A percentile compares a stretch with the other conserved stretches of the same genome.
Evolutionary conservation across 1,284 basidiomycete species (phyloP).

Genomic region (Rhodotorula sp.): DNA sequence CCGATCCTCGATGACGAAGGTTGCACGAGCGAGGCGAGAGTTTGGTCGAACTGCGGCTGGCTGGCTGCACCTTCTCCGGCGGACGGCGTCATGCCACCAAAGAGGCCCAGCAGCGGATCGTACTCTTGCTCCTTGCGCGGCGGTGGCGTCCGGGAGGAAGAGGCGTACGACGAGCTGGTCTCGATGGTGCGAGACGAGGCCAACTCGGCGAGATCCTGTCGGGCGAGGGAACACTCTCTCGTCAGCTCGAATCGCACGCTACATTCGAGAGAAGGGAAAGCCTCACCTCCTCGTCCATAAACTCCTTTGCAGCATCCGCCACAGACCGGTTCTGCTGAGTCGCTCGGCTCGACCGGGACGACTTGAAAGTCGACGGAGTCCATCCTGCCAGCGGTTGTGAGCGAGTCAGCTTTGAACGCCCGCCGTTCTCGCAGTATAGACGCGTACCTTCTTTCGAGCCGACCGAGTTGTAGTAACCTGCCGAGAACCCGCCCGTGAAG

Average conservation of each 20-base stretch:
- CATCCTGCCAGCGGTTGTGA: constrained; percentile 63
- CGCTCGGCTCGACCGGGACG: constrained; percentile 68
- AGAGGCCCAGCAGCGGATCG: constrained; percentile 52
- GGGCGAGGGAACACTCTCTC: too few species aligned
- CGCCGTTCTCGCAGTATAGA: background rate
- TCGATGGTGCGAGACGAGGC: constrained; percentile 37
- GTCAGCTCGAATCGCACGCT: background rate
- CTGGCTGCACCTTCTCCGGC: constrained; percentile 60
- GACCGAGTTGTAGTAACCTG: constrained; percentile 94
- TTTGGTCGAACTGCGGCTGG: constrained; percentile 44
- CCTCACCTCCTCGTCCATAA: constrained; percentile 91
- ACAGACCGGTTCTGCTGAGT: constrained; percentile 57
- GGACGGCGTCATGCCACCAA: constrained; percentile 45
- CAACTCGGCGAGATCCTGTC: constrained; percentile 43
- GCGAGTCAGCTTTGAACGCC: too few species aligned
- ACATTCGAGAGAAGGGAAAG: fast-evolving
- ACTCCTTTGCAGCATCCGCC: constrained; percentile 63
- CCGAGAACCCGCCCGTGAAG: constrained; percentile 89
- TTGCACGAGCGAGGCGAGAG: constrained; percentile 41
- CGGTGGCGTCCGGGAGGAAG: constrained; percentile 4
- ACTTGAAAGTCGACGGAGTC: constrained; percentile 86
- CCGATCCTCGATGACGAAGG: constrained; percentile 53
- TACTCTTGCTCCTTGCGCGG: constrained; percentile 3
- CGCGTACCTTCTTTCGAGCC: constrained; percentile 85
- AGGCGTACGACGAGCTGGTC: constrained; percentile 27